Base-by-base conservation (phyloP, 805 yeast genomes). In the Yamadazyma laniorum region DNA sequence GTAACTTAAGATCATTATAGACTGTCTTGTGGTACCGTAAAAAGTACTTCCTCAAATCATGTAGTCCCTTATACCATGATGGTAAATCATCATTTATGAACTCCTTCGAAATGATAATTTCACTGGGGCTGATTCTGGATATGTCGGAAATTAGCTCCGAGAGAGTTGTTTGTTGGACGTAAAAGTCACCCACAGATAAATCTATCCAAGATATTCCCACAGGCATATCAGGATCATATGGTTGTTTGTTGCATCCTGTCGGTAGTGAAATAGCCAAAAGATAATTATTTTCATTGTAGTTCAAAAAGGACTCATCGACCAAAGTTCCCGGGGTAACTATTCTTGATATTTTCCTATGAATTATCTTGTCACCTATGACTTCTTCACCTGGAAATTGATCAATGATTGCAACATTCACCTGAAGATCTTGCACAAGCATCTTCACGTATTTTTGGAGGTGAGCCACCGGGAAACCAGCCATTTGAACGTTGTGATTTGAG, bases 281-380 rank as follows among this genome's bases (percentile, higher is more conserved):
- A 53, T 71, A 88, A 52, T 89, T 87, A 49, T 85, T 85, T 33
- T 76, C 73, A 42, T 77, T 77, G 40, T 77, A 78, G 55, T 88
- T 85, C 52, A 91, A 65, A 44, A 91, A 81, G 0, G 84, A 79
- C 50, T 91, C 97, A 52, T 87, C 96, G 8, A 91, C 75, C 23
- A 91, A 72, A 0, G 98, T 91, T 0, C 99, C 99, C 0, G 97
- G 96, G 0, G 97, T 83, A 2, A 93, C 78, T 6, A 91, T 77
- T 29, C 97, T 67, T 5, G 87, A 74, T 0, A 93, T 79, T 23
- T 85, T 81, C 32, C 99, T 67, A 29, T 74, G 76, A 15, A 83
- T 73, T 5, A 65, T 52, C 40, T 53, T 52, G n/a, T 58, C 60
- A 4, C 53, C 48, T 7, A 50, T 37, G 21, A 16, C 30, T 7